Evolutionary conservation across 176 grass and related monocot genomes (phyloP), one percentile per base, ranked within the genome.

Genomic region (Lolium rigidum): DNA sequence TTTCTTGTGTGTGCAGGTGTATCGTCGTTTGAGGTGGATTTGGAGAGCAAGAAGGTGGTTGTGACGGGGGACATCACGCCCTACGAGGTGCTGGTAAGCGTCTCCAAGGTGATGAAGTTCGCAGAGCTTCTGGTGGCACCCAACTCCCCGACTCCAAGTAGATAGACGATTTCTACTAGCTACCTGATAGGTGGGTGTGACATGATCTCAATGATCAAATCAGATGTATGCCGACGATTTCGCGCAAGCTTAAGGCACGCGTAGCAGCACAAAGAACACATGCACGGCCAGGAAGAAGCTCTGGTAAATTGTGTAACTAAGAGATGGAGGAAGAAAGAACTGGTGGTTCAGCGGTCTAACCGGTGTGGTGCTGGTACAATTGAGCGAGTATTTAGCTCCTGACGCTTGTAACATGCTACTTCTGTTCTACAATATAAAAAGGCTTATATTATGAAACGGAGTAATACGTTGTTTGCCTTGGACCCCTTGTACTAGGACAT

Each of bases 31-130:
- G 92, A 99, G 71, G 91, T 99, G 2, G 92, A 99, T 88, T 85
- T 99, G 90, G 94, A 96, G 88, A 99, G 56, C 22, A 96, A 99
- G 84, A 99, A 93, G 80, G 94, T 99, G 85, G 92, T 99, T 0
- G 92, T 99, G 74, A 90, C 80, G 2, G 97, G 97, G 75, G 97
- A 99, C 77, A n/a, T 99, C 43, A 99, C 94, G 10, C 89, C 94
- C 63, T 99, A 96, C 50, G 97, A 99, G 77, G 97, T 96, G 62
- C 79, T 99, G 70, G 59, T 85, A 9, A 99, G 94, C 78, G 66
- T 99, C 37, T 96, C 97, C 71, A 99, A 94, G 82, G 94, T 99
- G 73, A 95, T 83, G 74, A 99, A 99, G 82, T 94, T 91, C 68
- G 86, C 97, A 1, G 92, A 98, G 76, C 74, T 96, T 20, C 90